Conservation (phyloP, 805 yeast genomes). For the Saccharomycopsis lassenensis region DNA sequence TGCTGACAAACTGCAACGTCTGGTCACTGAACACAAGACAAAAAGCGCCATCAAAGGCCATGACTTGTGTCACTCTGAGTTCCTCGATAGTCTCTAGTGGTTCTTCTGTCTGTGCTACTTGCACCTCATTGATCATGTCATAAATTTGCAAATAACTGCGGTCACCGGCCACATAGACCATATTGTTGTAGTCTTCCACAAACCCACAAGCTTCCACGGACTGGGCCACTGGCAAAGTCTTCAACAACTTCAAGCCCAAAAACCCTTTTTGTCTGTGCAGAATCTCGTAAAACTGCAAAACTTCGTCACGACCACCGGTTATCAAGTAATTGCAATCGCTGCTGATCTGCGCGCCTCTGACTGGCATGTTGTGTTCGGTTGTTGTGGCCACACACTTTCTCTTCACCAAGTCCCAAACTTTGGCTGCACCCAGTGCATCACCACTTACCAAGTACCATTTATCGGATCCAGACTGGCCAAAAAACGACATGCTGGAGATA, state of each 20-base stretch:
- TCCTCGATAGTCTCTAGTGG: constrained; percentile 62
- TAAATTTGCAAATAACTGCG: constrained; percentile 59
- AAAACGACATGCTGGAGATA: constrained; percentile 30
- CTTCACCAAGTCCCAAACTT: constrained; percentile 56
- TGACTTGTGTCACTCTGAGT: constrained; percentile 39
- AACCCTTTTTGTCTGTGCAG: constrained; percentile 25
- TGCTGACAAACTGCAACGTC: constrained; percentile 42
- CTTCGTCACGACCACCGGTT: constrained; percentile 85
- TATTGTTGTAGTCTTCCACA: constrained; percentile 19
- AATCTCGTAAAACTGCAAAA: constrained; percentile 49
- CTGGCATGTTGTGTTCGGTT: constrained; percentile 73
- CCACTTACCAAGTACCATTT: constrained; percentile 77
- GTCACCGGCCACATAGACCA: constrained; percentile 59
- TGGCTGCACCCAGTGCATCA: constrained; percentile 43
- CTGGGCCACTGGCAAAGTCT: constrained; percentile 63
- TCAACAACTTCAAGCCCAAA: constrained; percentile 35
- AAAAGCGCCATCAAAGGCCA: constrained; percentile 27
- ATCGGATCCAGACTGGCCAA: constrained; percentile 55
- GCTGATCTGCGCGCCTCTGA: constrained; percentile 69
- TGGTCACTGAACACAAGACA: constrained; percentile 73
- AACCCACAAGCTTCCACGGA: constrained; percentile 67
- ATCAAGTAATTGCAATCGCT: constrained; percentile 43
- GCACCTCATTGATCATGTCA: constrained; percentile 37
- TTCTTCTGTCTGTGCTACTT: constrained; percentile 28
- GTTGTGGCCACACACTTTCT: constrained; percentile 55